These are phyloP conservation scores for Saccharomycopsis sp. DNA, from an alignment of 805 yeast species.

Conservation along the genomic window DNA sequence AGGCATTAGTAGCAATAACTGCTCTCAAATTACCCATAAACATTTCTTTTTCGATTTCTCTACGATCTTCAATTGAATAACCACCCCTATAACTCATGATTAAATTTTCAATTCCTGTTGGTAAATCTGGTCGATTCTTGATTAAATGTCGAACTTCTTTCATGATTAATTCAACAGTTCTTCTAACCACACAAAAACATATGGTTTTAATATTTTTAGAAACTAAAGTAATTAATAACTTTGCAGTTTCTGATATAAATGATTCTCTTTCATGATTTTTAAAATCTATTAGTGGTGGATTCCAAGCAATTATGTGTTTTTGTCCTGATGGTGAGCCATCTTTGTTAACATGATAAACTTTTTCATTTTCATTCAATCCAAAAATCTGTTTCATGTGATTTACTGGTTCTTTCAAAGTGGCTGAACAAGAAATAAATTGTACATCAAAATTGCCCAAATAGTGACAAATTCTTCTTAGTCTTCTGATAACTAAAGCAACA, in stretches of 20 bases:
- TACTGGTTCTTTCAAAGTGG: constrained; percentile 72
- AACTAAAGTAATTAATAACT: constrained; percentile 56
- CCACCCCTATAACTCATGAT: constrained; percentile 96
- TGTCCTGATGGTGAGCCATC: constrained; percentile 90
- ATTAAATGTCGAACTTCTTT: constrained; percentile 61
- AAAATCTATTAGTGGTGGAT: constrained; percentile 62
- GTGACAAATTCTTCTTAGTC: constrained; percentile 58
- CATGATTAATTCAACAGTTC: constrained; percentile 80
- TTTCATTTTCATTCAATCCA: constrained; percentile 40
- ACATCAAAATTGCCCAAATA: constrained; percentile 42
- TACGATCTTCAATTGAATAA: constrained; percentile 73
- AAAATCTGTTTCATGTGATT: constrained; percentile 65
- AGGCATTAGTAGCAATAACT: constrained; percentile 87
- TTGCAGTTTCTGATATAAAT: constrained; percentile 68
- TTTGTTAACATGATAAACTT: constrained; percentile 47
- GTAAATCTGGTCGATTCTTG: constrained; percentile 22
- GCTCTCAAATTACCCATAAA: constrained; percentile 79
- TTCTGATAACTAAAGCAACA: constrained; percentile 74
- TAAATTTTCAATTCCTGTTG: constrained; percentile 37
- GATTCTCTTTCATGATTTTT: constrained; percentile 51
- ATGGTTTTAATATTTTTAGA: constrained; percentile 63
- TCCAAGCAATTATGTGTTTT: constrained; percentile 72
- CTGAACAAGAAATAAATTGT: constrained; percentile 83
- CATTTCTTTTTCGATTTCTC: constrained; percentile 84
- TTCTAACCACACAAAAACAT: constrained; percentile 81